These are phyloP conservation scores for Oryza glaberrima DNA, from an alignment of 176 grass and related monocot species.

Conservation along the genomic window DNA sequence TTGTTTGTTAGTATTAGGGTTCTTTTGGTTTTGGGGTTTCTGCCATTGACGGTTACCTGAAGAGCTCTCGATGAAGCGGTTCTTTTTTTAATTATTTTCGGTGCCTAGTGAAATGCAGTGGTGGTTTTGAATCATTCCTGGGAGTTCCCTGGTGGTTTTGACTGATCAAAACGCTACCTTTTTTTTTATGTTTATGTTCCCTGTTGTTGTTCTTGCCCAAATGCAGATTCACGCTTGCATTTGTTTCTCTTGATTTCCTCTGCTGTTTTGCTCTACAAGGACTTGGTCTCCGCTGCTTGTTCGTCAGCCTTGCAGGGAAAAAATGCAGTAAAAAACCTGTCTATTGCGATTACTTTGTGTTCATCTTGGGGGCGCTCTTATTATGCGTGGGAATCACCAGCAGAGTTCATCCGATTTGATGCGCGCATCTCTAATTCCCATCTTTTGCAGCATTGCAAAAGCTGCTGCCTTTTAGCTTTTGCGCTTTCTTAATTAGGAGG, in stretches of 20 bases:
- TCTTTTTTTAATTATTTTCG: neutral
- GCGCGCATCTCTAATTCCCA: slow-evolving; percentile 24
- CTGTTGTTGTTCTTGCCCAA: neutral
- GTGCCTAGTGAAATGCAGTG: neutral
- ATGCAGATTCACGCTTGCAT: neutral
- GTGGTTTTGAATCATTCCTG: neutral
- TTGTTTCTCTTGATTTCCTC: neutral
- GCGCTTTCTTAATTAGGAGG: slow-evolving; percentile 49
- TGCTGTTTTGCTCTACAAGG: neutral
- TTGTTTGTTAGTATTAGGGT: neutral
- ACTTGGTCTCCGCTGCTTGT: neutral
- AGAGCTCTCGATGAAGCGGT: slow-evolving; percentile 4
- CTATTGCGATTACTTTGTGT: neutral
- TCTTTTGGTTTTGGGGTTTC: neutral
- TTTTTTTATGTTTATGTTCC: slow-evolving; percentile 15
- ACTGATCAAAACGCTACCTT: slow-evolving; percentile 7
- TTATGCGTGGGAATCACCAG: neutral
- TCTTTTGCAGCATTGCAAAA: slow-evolving; percentile 44
- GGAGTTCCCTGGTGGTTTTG: neutral
- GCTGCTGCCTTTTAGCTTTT: slow-evolving; percentile 46
- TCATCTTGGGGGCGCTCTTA: neutral
- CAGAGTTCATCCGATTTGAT: slow-evolving; percentile 47
- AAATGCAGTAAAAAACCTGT: neutral
- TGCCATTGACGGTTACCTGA: neutral
- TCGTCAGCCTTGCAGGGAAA: neutral